phyloP scores from a whole-genome alignment of 116 monocot species.

The Dioscorea cayenensis region DNA sequence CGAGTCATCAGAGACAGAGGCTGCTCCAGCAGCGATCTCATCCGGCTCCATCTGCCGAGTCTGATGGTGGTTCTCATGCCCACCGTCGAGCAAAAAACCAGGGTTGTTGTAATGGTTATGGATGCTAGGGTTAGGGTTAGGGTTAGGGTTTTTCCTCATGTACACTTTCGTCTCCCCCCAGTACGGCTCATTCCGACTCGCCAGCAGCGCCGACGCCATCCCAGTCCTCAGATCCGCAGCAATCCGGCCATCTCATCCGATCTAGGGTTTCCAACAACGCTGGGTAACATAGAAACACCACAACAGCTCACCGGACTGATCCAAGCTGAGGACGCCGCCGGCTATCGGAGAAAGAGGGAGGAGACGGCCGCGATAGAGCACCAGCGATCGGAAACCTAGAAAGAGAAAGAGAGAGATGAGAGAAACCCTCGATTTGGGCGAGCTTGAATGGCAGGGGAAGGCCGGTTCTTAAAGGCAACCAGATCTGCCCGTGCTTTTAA shows the following conservation, averaged over 20 bases:
- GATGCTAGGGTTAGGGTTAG: constrained; percentile 13
- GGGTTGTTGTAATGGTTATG: constrained; percentile 21
- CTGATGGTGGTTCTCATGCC: constrained; percentile 8
- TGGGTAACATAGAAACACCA: not conserved
- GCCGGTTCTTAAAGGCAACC: constrained; percentile 20
- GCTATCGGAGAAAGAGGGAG: too few relatives aligned
- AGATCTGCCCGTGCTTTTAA: constrained; percentile 17
- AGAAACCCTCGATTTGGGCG: constrained; percentile 8
- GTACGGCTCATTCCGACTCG: constrained; percentile 9
- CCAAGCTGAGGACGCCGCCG: not conserved
- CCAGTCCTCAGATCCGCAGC: constrained; percentile 2
- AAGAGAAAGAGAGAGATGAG: not conserved
- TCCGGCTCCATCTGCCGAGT: not conserved
- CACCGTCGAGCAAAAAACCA: constrained; percentile 15
- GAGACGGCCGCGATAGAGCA: too few relatives aligned
- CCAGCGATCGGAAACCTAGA: not conserved
- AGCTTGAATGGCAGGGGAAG: constrained; percentile 4
- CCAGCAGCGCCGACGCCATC: constrained; percentile 18
- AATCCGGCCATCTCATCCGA: not conserved
- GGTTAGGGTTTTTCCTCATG: constrained; percentile 5
- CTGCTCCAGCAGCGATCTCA: not conserved
- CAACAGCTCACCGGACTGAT: not conserved
- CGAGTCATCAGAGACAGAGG: constrained; percentile 29
- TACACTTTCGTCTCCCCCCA: constrained; percentile 8
- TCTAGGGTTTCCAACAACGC: not conserved